Conservation (phyloP, 1,139 yeast species). For the Ogataea hybrid region DNA sequence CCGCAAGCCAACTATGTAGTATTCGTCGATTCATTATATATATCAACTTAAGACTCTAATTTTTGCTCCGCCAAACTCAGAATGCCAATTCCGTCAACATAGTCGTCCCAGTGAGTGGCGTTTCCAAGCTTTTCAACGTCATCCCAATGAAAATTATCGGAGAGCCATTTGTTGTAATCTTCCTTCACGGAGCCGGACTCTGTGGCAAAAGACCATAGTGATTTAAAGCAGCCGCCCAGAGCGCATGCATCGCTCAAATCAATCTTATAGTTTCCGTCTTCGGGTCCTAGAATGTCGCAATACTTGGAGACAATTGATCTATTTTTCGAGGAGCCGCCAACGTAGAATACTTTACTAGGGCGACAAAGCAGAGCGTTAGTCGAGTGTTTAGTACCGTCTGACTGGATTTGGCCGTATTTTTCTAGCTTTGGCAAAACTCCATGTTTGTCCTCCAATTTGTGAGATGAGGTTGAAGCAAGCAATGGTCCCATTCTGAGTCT, state of each 20-base stretch:
- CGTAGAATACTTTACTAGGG: constrained; percentile 75
- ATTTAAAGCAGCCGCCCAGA: constrained; percentile 89
- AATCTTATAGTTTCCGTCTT: constrained; percentile 63
- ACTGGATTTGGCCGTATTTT: constrained; percentile 43
- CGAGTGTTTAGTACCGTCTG: constrained; percentile 51
- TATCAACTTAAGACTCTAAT: constrained; percentile 10
- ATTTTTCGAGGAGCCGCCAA: constrained; percentile 87
- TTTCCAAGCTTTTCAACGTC: constrained; percentile 39
- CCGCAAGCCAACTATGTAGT: constrained; percentile 44
- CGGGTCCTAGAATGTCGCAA: constrained; percentile 66
- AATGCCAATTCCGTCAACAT: constrained; percentile 50
- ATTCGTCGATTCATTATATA: background rate
- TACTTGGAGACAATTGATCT: constrained; percentile 62
- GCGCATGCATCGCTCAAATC: constrained; percentile 93
- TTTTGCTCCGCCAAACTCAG: constrained; percentile 45
- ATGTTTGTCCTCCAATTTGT: constrained; percentile 12
- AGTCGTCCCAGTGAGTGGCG: constrained; percentile 46
- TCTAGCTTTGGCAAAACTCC: constrained; percentile 26
- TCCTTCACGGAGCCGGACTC: constrained; percentile 16
- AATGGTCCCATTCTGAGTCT: constrained; percentile 78
- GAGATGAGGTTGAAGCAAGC: constrained; percentile 34
- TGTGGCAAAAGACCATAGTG: constrained; percentile 48
- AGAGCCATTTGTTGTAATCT: constrained; percentile 45
- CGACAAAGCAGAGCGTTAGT: constrained; percentile 44
- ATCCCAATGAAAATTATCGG: constrained; percentile 39